Evolutionary conservation across 805 yeast species (phyloP).

Genomic region (Candida pini): DNA sequence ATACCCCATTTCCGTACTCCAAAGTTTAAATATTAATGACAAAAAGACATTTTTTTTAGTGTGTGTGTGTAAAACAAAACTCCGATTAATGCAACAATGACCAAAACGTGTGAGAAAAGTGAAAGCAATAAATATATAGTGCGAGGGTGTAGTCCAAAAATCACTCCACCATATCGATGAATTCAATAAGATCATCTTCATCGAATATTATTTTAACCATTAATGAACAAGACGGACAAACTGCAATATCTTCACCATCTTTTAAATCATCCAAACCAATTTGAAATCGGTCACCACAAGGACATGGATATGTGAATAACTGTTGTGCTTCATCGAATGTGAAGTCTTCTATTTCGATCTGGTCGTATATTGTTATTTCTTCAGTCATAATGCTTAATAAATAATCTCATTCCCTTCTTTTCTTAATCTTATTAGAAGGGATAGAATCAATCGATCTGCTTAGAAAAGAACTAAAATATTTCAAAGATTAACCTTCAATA

Average conservation of each 20-base stretch:
- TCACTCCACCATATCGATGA: constrained; percentile 25
- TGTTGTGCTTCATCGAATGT: constrained; percentile 79
- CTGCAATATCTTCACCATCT: constrained; percentile 92
- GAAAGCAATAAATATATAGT: too few relatives aligned
- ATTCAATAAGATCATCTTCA: constrained; percentile 47
- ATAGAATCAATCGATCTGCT: too few relatives aligned
- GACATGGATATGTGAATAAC: constrained; percentile 91
- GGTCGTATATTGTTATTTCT: constrained; percentile 63
- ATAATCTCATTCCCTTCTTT: neutral
- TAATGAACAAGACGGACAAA: constrained; percentile 92
- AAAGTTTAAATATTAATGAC: too few relatives aligned
- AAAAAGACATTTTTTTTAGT: too few relatives aligned
- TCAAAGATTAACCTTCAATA: too few relatives aligned
- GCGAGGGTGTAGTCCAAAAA: too few relatives aligned
- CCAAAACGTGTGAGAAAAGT: too few relatives aligned
- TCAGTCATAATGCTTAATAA: constrained; percentile 36
- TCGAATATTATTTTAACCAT: constrained; percentile 93
- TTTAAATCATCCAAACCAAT: constrained; percentile 75
- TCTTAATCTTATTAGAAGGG: too few relatives aligned
- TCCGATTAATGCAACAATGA: too few relatives aligned
- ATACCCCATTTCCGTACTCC: too few relatives aligned
- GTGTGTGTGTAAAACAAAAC: too few relatives aligned
- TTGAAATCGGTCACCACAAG: constrained; percentile 95
- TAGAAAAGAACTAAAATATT: too few relatives aligned
- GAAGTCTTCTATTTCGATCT: constrained; percentile 96